Percentiles rank a stretch among this genome's conserved stretches.
Conservation (phyloP, 192 early-diverging fungal species). For the Funneliformis geosporum region DNA sequence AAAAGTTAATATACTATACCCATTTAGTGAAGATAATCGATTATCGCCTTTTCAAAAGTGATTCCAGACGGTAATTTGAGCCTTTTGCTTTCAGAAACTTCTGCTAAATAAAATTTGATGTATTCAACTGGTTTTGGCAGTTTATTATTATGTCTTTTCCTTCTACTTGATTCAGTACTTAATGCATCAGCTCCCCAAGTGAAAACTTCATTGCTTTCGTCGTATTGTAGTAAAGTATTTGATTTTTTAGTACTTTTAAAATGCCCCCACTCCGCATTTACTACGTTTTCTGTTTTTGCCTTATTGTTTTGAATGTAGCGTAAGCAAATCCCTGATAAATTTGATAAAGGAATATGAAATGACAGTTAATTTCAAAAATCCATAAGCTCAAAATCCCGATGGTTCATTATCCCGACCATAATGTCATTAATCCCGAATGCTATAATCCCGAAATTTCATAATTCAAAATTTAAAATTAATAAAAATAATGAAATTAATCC, state of each 20-base stretch:
- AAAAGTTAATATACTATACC: not conserved
- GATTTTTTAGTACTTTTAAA: not conserved
- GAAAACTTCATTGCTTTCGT: not conserved
- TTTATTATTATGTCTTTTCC: not conserved
- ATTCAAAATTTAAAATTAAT: too few relatives aligned
- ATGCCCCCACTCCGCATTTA: not conserved
- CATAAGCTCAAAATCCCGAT: too few relatives aligned
- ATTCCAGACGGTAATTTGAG: not conserved
- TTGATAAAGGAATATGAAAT: not conserved
- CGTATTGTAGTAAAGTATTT: conserved; percentile 15
- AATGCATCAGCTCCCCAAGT: conserved; percentile 11
- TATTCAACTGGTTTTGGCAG: not conserved
- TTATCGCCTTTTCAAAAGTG: conserved; percentile 3
- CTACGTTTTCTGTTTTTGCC: not conserved
- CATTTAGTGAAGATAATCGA: conserved; percentile 26
- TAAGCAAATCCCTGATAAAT: not conserved
- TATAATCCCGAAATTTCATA: too few relatives aligned
- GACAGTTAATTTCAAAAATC: too few relatives aligned
- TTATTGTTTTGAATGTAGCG: not conserved
- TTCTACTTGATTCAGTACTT: not conserved
- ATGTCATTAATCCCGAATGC: too few relatives aligned
- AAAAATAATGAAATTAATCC: too few relatives aligned
- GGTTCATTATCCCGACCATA: too few relatives aligned
- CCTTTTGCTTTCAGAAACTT: conserved; percentile 7
- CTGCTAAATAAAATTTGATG: conserved; percentile 14